Conservation (phyloP, 345 rosid genomes). For the Dimocarpus longan region DNA sequence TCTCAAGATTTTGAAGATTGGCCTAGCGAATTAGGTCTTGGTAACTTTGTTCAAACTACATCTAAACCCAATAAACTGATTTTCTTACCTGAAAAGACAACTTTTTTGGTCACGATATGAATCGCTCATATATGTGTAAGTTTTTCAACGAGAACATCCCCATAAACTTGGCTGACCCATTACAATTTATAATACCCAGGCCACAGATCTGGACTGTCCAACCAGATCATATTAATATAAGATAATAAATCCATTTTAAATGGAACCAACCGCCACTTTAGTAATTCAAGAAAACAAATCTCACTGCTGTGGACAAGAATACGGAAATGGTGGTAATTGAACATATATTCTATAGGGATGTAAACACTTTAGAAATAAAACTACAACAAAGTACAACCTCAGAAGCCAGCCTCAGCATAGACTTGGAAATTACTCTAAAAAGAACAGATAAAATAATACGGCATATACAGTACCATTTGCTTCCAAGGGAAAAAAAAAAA, state of each 20-base stretch:
- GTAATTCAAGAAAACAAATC: constrained; percentile 13
- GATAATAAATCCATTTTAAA: background rate
- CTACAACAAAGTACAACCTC: background rate
- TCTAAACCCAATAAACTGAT: too few species aligned
- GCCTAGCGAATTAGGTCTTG: too few species aligned
- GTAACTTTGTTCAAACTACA: too few species aligned
- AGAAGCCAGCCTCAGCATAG: background rate
- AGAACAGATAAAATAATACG: constrained; percentile 2
- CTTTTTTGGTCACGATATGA: background rate
- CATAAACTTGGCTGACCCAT: background rate
- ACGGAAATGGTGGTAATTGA: background rate
- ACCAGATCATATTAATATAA: background rate
- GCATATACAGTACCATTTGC: background rate
- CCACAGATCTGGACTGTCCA: background rate
- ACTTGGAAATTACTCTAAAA: constrained; percentile 5
- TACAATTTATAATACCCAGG: background rate
- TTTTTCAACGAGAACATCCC: background rate
- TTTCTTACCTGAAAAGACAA: too few species aligned
- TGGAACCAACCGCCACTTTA: background rate
- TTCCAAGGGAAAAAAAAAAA: too few species aligned
- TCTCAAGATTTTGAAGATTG: too few species aligned
- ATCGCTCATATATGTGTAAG: background rate
- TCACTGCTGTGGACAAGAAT: background rate
- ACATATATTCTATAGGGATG: background rate
- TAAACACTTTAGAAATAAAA: background rate